A percentile compares a stretch with the other conserved stretches of the same genome.
phyloP scores from a whole-genome alignment of 148 eudicot species.

The Gaultheria prostrata region DNA sequence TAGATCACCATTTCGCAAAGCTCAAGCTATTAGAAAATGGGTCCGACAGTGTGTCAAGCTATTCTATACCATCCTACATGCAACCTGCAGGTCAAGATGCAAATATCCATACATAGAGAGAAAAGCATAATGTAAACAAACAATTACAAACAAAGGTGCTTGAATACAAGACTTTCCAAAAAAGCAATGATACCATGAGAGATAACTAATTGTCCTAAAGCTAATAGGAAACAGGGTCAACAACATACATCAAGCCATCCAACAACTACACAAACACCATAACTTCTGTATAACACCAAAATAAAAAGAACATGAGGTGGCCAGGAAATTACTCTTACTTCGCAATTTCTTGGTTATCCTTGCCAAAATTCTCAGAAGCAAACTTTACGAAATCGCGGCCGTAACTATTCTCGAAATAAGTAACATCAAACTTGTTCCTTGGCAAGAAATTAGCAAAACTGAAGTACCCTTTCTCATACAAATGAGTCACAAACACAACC shows the following conservation, averaged over 20 bases:
- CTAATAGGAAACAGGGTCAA: too few species aligned
- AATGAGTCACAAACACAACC: slow-evolving; percentile 39
- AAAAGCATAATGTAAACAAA: too few species aligned
- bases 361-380: slow-evolving; percentile 63
- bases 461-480: slow-evolving; percentile 55
- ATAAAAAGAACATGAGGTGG: background rate
- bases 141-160: too few species aligned
- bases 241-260: background rate
- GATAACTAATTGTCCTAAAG: too few species aligned
- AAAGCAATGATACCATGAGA: too few species aligned
- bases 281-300: background rate
- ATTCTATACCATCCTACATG: too few species aligned
- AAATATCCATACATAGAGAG: too few species aligned
- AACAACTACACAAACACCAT: background rate
- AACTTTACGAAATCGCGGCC: slow-evolving; percentile 51
- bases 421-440: slow-evolving; percentile 36
- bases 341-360: slow-evolving; percentile 51
- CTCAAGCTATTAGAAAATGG: too few species aligned
- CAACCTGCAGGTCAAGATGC: too few species aligned
- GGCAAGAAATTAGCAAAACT: slow-evolving; percentile 44
- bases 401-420: slow-evolving; percentile 48
- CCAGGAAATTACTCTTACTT: slow-evolving; percentile 35
- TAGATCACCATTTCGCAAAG: too few species aligned
- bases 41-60: too few species aligned
- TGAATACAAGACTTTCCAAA: too few species aligned